phyloP scores from a whole-genome alignment of 106 monocot species.

The Iris macrosiphon region DNA sequence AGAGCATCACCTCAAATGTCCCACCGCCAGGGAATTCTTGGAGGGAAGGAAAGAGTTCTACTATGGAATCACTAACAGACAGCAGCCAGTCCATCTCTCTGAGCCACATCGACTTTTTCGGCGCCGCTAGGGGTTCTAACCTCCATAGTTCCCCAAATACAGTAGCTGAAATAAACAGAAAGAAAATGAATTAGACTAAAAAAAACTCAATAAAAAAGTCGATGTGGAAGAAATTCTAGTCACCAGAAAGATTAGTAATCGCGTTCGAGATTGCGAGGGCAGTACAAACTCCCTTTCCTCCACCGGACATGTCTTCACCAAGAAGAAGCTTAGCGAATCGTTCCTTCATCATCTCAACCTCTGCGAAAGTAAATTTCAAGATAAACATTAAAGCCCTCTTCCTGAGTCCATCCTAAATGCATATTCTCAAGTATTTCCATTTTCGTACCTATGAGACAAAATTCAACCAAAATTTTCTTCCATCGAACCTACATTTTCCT shows the following conservation, averaged over 20 bases:
- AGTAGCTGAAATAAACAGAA: conserved; percentile 42
- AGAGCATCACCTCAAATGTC: conserved; percentile 85
- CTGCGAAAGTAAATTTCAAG: conserved; percentile 19
- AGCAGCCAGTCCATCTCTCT: conserved; percentile 96
- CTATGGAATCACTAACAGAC: conserved; percentile 79
- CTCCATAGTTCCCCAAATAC: conserved; percentile 94
- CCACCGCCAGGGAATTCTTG: conserved; percentile 93
- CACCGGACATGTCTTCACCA: conserved; percentile 97
- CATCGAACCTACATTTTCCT: neutral
- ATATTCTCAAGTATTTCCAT: neutral
- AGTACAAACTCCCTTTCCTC: conserved; percentile 91
- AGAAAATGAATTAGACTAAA: neutral
- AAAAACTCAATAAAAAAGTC: neutral
- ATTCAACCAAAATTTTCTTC: neutral
- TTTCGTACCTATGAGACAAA: neutral
- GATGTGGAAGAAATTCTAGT: neutral
- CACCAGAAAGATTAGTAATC: conserved; percentile 95
- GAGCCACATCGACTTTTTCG: conserved; percentile 90
- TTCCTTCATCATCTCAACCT: conserved; percentile 98
- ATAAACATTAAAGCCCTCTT: neutral
- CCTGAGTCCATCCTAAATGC: neutral
- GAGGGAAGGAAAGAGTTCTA: conserved; percentile 77
- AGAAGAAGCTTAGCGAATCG: conserved; percentile 88
- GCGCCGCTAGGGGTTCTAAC: conserved; percentile 68
- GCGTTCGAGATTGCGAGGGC: conserved; percentile 97